phyloP scores from a whole-genome alignment of 768 basidiomycete species.

The Pulveroboletus sp. region DNA sequence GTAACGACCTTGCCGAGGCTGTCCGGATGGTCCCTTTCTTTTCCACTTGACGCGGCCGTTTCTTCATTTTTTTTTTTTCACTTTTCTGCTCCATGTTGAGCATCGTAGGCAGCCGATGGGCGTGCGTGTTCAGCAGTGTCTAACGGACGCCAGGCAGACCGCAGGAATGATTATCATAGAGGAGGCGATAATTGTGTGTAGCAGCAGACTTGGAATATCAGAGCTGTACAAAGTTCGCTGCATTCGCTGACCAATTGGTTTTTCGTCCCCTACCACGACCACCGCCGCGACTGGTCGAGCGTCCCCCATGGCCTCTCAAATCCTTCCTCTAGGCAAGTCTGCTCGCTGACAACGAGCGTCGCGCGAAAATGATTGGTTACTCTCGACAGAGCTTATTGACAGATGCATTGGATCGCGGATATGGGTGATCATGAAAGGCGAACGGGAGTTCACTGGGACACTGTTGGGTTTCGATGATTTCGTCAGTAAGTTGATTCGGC shows the following conservation, averaged over 20 bases:
- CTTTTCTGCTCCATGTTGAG: conserved; percentile 21
- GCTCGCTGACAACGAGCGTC: not conserved
- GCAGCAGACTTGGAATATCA: not conserved
- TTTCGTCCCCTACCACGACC: not conserved
- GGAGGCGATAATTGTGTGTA: conserved; percentile 15
- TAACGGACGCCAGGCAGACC: conserved; percentile 29
- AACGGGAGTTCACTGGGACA: conserved; percentile 94
- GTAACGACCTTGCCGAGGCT: conserved; percentile 11
- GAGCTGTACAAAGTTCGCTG: not conserved
- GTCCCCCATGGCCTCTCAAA: conserved; percentile 77
- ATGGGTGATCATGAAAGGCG: conserved; percentile 98
- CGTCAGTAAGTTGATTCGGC: conserved; percentile 73
- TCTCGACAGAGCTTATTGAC: conserved; percentile 80
- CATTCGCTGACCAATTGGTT: not conserved
- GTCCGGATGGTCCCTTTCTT: conserved; percentile 13
- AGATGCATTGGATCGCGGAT: conserved; percentile 95
- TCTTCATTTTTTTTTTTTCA: not conserved
- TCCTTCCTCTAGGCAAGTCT: conserved; percentile 77
- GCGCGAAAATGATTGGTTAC: not conserved
- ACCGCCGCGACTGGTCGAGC: not conserved
- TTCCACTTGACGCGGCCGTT: conserved; percentile 7
- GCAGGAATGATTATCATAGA: conserved; percentile 19
- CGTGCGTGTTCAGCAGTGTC: conserved; percentile 26
- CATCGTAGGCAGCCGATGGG: conserved; percentile 17
- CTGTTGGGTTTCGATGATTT: conserved; percentile 97